Percentiles rank a stretch among this genome's conserved stretches.
Evolutionary conservation across 257 asterid genomes (phyloP).

Genomic region (Scutellaria galericulata): DNA sequence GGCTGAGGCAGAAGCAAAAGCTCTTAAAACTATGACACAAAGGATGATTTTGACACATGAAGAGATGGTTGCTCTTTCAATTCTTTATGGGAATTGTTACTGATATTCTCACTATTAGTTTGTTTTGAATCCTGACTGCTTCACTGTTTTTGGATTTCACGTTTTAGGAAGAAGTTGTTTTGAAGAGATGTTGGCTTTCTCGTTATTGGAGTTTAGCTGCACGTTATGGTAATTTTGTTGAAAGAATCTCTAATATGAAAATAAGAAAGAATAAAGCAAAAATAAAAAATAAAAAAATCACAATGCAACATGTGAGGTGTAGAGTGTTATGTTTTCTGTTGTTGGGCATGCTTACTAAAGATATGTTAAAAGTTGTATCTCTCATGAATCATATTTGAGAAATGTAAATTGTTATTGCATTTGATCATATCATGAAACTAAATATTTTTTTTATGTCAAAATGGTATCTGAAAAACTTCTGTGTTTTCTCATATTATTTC

Average conservation of each 20-base stretch:
- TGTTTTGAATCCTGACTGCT: constrained; percentile 33
- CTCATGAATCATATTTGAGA: constrained; percentile 25
- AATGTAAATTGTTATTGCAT: constrained; percentile 8
- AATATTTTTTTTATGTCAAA: background rate
- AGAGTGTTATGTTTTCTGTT: constrained; percentile 22
- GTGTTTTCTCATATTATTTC: background rate
- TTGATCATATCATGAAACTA: background rate
- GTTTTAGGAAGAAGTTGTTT: constrained; percentile 94
- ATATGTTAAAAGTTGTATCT: constrained; percentile 1
- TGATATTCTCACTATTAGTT: constrained; percentile 19
- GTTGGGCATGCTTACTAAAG: constrained; percentile 4
- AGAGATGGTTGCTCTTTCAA: constrained; percentile 78
- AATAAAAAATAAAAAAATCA: background rate
- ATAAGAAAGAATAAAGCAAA: background rate
- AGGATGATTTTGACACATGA: constrained; percentile 98
- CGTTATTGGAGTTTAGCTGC: constrained; percentile 98
- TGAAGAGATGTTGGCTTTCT: constrained; percentile 99
- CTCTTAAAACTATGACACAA: constrained; percentile 91
- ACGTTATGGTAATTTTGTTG: constrained; percentile 68
- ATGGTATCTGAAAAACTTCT: background rate
- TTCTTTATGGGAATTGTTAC: constrained; percentile 22
- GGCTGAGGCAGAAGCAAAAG: constrained; percentile 95
- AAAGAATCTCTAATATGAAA: constrained; percentile 14
- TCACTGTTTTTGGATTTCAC: constrained; percentile 30
- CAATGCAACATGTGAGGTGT: constrained; percentile 11